Evolutionary conservation across 768 basidiomycete species (phyloP), one percentile per base, ranked within the genome.

Genomic region (Lyophyllum decastes): DNA sequence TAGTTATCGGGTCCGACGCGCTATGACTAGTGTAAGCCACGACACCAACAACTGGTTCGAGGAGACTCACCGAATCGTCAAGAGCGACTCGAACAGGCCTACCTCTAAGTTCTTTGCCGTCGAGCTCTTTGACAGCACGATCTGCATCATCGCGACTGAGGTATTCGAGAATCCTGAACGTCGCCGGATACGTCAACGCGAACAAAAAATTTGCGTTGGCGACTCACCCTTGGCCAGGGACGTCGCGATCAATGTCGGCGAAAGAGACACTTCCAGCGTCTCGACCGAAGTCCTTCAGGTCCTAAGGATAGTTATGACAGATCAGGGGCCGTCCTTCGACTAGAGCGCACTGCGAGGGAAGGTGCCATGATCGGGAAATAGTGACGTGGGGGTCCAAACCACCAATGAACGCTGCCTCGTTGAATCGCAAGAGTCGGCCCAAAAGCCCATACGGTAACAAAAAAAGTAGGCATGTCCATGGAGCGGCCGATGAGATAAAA

Each of bases 231-330:
- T 93, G 87, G 30, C 90, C 90, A 24, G 91, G 86, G 61, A 73
- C 71, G 68, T 95, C 89, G 38, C 94, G 88, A 70, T 98, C 95
- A 59, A 98, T 89, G 69, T 98, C 96, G 41, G 96, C 94, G 66
- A 91, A 98, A 19, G 91, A 92, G 57, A 98, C 94, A 68, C 87
- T 91, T 43, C 94, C 95, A 49, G 92, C 92, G 68, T 94, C 89
- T 60, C 96, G 92, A 64, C 95, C 96, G 60, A 95, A 98, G 70
- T 98, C 96, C 76, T 98, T 98, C 71, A 98, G 78, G 71, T 98
- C 96, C 96, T 98, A 81, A 67, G 71, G 67, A 74, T 69, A 73
- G 74, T 64, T 73, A 72, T 69, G 70, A 75, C 69, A 67, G 60
- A 75, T 82, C 66, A 81, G 78, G 72, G 73, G 72, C 72, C 71